Evolutionary conservation across 1,139 yeast genomes (phyloP).

Genomic region (Zygosaccharomyces pseudobailii): DNA sequence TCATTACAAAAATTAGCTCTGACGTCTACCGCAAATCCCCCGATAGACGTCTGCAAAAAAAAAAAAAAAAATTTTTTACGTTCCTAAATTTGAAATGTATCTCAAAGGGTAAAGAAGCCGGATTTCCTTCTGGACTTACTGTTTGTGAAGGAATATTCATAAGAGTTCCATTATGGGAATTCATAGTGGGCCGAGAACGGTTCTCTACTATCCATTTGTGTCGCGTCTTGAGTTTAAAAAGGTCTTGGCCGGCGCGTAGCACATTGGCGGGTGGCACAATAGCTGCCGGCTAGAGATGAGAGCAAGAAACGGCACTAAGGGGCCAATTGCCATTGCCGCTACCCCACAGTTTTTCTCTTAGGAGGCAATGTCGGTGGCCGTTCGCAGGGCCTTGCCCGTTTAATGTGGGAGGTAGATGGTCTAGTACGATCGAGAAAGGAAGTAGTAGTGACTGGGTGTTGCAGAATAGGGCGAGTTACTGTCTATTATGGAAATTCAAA

Average conservation of each 20-base stretch:
- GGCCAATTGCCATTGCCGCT: neutral
- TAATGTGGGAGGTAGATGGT: neutral
- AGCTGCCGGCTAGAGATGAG: neutral
- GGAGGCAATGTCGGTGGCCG: neutral
- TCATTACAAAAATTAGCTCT: neutral
- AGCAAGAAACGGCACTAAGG: neutral
- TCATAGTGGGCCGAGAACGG: conserved; percentile 3
- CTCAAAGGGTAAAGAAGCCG: neutral
- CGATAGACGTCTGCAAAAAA: neutral
- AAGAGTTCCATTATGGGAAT: neutral
- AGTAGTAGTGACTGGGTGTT: neutral
- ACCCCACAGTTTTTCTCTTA: neutral
- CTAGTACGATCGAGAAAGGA: neutral
- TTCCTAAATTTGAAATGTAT: neutral
- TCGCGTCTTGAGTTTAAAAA: neutral
- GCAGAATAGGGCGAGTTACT: neutral
- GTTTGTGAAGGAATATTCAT: neutral
- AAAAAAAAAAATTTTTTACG: neutral
- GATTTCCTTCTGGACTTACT: neutral
- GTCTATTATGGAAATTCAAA: neutral
- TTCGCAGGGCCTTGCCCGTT: neutral
- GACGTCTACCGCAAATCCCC: neutral
- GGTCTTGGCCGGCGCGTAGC: neutral
- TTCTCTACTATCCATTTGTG: neutral
- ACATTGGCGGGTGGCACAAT: neutral